Evolutionary conservation across 305 asterid species (phyloP).

Genomic region (Plantago coronopus): DNA sequence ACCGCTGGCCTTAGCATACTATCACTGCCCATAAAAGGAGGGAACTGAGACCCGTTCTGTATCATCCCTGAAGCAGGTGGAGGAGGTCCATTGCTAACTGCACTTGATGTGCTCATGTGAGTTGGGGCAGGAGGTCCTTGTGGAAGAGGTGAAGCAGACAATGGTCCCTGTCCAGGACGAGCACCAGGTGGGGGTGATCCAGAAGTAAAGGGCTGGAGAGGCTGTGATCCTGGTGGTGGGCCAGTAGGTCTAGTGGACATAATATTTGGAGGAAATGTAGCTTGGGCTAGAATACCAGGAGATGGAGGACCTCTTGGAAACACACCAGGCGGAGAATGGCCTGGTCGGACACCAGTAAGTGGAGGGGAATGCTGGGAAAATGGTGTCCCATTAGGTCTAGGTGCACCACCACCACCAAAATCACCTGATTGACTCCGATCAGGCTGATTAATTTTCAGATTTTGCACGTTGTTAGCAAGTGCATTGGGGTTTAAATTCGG

Average conservation of each 20-base stretch:
- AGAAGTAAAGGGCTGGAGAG: slow-evolving; percentile 58
- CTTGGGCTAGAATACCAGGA: slow-evolving; percentile 44
- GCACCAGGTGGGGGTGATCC: slow-evolving; percentile 76
- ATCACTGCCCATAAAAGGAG: slow-evolving; percentile 45
- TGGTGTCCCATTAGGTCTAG: slow-evolving; percentile 58
- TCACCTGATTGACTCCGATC: slow-evolving; percentile 42
- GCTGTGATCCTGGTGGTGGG: slow-evolving; percentile 57
- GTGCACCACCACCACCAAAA: slow-evolving; percentile 36
- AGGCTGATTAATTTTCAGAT: slow-evolving; percentile 59
- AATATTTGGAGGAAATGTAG: slow-evolving; percentile 46
- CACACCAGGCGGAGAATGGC: slow-evolving; percentile 72
- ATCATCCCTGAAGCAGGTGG: slow-evolving; percentile 41
- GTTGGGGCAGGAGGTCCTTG: slow-evolving; percentile 48
- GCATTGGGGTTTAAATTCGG: slow-evolving; percentile 72
- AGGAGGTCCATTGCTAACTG: slow-evolving; percentile 68
- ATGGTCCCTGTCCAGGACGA: slow-evolving; percentile 43
- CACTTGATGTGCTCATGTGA: slow-evolving; percentile 34
- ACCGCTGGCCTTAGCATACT: slow-evolving; percentile 43
- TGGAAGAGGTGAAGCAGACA: slow-evolving; percentile 45
- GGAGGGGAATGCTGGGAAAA: slow-evolving; percentile 73
- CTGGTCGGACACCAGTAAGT: slow-evolving; percentile 60
- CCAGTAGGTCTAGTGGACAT: slow-evolving; percentile 51
- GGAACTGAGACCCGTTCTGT: slow-evolving; percentile 57
- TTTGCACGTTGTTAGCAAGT: slow-evolving; percentile 75
- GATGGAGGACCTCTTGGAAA: slow-evolving; percentile 58